Evolutionary conservation across 2,329 filamentous ascomycete species (phyloP).

Genomic region (Chalaropsis thielavioides): DNA sequence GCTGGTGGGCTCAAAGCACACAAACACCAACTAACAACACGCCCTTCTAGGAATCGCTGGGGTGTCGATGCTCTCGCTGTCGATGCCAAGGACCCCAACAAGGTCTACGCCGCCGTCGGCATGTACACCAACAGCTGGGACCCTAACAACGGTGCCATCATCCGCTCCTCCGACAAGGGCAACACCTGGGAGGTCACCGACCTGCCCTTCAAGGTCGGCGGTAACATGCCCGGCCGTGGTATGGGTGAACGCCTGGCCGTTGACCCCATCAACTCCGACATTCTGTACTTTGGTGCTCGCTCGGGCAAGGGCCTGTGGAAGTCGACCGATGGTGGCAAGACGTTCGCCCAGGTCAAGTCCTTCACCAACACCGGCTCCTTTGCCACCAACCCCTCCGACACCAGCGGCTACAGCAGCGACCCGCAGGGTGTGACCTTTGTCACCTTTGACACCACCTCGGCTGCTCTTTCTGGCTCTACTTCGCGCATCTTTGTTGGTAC

Average conservation of each 20-base stretch:
- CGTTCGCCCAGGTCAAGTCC: slow-evolving; percentile 37
- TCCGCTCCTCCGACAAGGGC: slow-evolving; percentile 40
- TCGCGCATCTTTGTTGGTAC: slow-evolving; percentile 43
- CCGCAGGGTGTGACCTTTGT: slow-evolving; percentile 36
- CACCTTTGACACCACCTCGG: slow-evolving; percentile 41
- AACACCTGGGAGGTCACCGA: slow-evolving; percentile 35
- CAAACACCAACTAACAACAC: slow-evolving; percentile 14
- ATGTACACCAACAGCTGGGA: slow-evolving; percentile 49
- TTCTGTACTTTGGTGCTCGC: slow-evolving; percentile 44
- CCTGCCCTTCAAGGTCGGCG: slow-evolving; percentile 45
- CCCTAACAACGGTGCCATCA: slow-evolving; percentile 39
- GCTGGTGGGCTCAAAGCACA: no score
- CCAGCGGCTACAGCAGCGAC: slow-evolving; percentile 32
- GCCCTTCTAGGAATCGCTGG: slow-evolving; percentile 34
- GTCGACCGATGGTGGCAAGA: slow-evolving; percentile 40
- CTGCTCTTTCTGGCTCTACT: slow-evolving; percentile 32
- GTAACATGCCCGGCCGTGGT: slow-evolving; percentile 47
- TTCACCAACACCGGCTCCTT: slow-evolving; percentile 39
- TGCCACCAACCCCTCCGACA: slow-evolving; percentile 31
- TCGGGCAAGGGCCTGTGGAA: slow-evolving; percentile 46
- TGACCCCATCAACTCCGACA: slow-evolving; percentile 41
- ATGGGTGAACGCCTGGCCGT: slow-evolving; percentile 44
- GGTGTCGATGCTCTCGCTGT: slow-evolving; percentile 42
- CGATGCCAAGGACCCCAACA: slow-evolving; percentile 37
- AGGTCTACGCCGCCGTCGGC: slow-evolving; percentile 40